Evolutionary conservation across 2,329 filamentous ascomycete species (phyloP).

Genomic region (Alternaria sp.): DNA sequence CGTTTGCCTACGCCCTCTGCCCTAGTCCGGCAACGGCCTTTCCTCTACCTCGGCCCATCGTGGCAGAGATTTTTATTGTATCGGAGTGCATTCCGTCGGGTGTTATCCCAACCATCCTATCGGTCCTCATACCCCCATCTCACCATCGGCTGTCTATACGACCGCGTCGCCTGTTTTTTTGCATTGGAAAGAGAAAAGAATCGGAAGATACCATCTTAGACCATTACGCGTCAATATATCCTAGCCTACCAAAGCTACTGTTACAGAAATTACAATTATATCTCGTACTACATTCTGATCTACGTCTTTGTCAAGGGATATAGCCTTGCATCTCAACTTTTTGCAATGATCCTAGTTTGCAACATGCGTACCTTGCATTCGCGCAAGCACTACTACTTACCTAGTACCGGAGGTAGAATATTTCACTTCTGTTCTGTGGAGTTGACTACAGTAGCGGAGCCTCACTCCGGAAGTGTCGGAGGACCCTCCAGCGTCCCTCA

Average conservation of each 20-base stretch:
- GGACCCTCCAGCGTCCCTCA: background rate
- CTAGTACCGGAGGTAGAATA: background rate
- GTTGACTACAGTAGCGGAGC: background rate
- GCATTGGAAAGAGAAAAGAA: slow-evolving; percentile 6
- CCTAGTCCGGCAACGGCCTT: slow-evolving; percentile 7
- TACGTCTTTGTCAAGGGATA: too few relatives aligned
- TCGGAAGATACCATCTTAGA: slow-evolving; percentile 20
- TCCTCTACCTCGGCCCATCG: background rate
- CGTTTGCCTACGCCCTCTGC: slow-evolving; percentile 6
- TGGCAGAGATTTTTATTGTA: slow-evolving; percentile 5
- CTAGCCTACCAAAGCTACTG: slow-evolving; percentile 2
- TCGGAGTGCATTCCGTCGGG: background rate
- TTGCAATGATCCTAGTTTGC: background rate
- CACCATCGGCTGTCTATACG: background rate
- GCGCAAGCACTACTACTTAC: slow-evolving; percentile 3
- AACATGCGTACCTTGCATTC: background rate
- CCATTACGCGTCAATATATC: slow-evolving; percentile 13
- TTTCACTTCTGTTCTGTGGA: background rate
- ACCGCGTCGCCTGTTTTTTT: background rate
- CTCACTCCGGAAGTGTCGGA: background rate
- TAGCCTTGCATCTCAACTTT: background rate
- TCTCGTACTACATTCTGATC: background rate
- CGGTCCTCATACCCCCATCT: background rate
- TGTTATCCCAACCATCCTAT: slow-evolving; percentile 1
- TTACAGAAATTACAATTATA: background rate